Percentiles rank a stretch among this genome's conserved stretches.
phyloP scores from a whole-genome alignment of 1,139 yeast genomes.

The Magnusiomyces clavatus region DNA sequence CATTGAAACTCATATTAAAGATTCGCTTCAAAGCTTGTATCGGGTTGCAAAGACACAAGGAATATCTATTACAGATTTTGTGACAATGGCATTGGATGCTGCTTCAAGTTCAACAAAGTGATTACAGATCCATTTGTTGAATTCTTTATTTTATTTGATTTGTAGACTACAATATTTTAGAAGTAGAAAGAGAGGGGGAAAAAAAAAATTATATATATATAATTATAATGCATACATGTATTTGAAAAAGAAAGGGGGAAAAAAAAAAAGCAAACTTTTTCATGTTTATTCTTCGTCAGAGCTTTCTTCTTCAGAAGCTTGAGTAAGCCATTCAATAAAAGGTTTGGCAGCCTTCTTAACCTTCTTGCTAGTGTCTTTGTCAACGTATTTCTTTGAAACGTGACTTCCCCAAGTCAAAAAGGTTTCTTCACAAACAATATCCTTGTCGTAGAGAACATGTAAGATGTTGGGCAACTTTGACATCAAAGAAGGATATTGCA shows the following conservation, averaged over 20 bases:
- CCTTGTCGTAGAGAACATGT: slow-evolving; percentile 73
- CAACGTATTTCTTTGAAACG: slow-evolving; percentile 87
- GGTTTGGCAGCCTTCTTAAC: slow-evolving; percentile 96
- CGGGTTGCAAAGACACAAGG: slow-evolving; percentile 2
- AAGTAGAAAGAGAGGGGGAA: too few relatives aligned
- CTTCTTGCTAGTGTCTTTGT: slow-evolving; percentile 86
- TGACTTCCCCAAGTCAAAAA: slow-evolving; percentile 82
- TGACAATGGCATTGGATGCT: neutral
- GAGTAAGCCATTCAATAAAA: slow-evolving; percentile 93
- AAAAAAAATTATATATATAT: too few relatives aligned
- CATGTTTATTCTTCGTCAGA: neutral
- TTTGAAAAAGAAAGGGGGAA: neutral
- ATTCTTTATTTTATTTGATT: too few relatives aligned
- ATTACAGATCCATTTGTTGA: too few relatives aligned
- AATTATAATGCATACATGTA: too few relatives aligned
- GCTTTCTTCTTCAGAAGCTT: slow-evolving; percentile 51
- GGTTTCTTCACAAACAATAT: slow-evolving; percentile 75
- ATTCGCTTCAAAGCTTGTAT: slow-evolving; percentile 1
- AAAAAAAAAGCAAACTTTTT: neutral
- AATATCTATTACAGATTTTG: neutral
- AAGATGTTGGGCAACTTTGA: slow-evolving; percentile 73
- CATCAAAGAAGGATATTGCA: slow-evolving; percentile 70
- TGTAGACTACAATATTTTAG: too few relatives aligned
- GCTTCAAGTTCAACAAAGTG: neutral
- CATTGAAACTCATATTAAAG: neutral